These are phyloP conservation scores for Colletotrichum sp. DNA, from an alignment of 2,329 filamentous ascomycete genomes.

Conservation along the genomic window DNA sequence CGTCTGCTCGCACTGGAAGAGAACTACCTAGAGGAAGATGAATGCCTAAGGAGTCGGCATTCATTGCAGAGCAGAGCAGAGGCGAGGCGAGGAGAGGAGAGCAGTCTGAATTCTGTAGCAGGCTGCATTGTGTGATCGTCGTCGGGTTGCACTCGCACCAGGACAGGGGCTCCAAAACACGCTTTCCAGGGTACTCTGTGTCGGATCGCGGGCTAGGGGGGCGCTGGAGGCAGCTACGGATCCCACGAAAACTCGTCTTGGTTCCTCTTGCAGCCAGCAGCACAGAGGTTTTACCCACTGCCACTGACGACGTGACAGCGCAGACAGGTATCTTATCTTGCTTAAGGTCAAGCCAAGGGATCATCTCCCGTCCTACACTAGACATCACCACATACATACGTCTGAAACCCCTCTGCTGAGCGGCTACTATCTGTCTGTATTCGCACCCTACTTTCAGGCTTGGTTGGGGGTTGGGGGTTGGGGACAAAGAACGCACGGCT, in stretches of 20 bases:
- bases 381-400: background rate
- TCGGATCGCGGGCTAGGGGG: background rate
- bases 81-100: too few species aligned
- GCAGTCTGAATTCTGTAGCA: constrained; percentile 16
- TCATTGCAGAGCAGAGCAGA: background rate
- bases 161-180: background rate
- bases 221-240: background rate
- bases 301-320: background rate
- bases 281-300: background rate
- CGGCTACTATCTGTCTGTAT: background rate
- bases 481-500: constrained; percentile 10
- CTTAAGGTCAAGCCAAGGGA: background rate
- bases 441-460: background rate
- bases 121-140: constrained; percentile 17
- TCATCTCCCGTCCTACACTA: background rate
- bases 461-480: background rate
- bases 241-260: background rate
- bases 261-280: background rate
- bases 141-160: background rate
- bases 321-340: background rate
- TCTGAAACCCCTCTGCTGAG: background rate
- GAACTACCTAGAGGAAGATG: background rate
- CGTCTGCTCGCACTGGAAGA: background rate
- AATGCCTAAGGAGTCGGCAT: background rate
- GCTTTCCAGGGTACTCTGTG: background rate